Percentiles rank a stretch among this genome's conserved stretches.
phyloP scores from a whole-genome alignment of 176 grass and related monocot species.

The Juncus inflexus region DNA sequence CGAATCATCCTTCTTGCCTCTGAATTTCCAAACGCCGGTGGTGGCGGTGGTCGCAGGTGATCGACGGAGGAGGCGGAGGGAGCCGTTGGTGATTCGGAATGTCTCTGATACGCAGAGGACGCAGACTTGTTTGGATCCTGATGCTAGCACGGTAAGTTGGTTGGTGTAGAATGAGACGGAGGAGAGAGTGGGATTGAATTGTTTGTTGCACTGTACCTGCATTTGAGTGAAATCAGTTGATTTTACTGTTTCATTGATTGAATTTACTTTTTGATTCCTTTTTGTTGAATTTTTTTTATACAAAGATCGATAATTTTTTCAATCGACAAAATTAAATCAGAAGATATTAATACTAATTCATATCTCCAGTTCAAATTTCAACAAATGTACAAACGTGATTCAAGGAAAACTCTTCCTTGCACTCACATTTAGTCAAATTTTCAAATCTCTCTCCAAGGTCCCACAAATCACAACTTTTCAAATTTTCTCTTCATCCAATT shows the following conservation, averaged over 20 bases:
- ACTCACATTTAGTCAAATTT: too few relatives aligned
- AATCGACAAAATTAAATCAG: not conserved
- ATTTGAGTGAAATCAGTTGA: not conserved
- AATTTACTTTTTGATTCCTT: not conserved
- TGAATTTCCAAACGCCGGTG: not conserved
- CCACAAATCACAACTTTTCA: too few relatives aligned
- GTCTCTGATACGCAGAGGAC: slow-evolving; percentile 80
- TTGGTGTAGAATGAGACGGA: not conserved
- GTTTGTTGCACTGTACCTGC: not conserved
- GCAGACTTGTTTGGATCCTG: slow-evolving; percentile 95
- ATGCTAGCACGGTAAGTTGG: slow-evolving; percentile 74
- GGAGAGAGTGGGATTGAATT: not conserved
- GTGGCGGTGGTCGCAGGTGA: slow-evolving; percentile 21
- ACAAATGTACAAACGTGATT: too few relatives aligned
- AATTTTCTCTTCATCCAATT: not conserved
- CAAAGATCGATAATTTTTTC: slow-evolving; percentile 2
- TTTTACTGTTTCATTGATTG: not conserved
- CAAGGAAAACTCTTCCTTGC: too few relatives aligned
- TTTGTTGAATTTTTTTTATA: not conserved
- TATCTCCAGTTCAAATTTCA: too few relatives aligned
- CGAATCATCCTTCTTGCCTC: too few relatives aligned
- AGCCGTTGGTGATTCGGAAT: slow-evolving; percentile 44
- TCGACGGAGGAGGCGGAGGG: slow-evolving; percentile 24
- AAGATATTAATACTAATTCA: too few relatives aligned
- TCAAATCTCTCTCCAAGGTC: too few relatives aligned